These are phyloP conservation scores for Aegilops speltoides DNA, from an alignment of 176 grass and related monocot genomes.

Conservation along the genomic window DNA sequence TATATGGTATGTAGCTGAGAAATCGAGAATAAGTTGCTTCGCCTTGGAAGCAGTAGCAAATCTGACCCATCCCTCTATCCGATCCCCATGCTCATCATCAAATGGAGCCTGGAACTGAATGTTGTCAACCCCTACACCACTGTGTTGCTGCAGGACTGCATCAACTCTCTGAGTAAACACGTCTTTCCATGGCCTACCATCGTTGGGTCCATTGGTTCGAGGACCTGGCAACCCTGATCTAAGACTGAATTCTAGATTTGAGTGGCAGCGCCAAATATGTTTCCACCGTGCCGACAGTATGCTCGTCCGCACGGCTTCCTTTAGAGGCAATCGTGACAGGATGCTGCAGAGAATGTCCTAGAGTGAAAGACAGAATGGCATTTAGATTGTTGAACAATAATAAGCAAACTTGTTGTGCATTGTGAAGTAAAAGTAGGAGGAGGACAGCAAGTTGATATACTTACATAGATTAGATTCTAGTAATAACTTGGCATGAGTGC, in stretches of 20 bases:
- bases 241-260: not conserved
- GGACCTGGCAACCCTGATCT: not conserved
- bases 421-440: no score
- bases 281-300: not conserved
- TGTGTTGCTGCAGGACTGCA: not conserved
- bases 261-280: not conserved
- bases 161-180: not conserved
- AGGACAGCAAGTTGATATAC: no score
- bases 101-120: not conserved
- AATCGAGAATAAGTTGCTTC: not conserved
- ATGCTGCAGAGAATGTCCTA: no score
- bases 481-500: no score
- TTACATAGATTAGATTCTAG: no score
- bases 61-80: not conserved
- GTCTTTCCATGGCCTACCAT: not conserved
- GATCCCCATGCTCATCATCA: not conserved
- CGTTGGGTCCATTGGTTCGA: not conserved
- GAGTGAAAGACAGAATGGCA: no score
- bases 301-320: not conserved
- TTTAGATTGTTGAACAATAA: no score
- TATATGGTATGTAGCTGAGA: not conserved
- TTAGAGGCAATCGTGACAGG: no score
- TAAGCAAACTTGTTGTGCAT: no score
- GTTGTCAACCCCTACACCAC: not conserved
- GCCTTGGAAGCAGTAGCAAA: not conserved